A percentile compares a stretch with the other conserved stretches of the same genome.
Evolutionary conservation across 768 basidiomycete species (phyloP).

Genomic region (Xerocomus brunneocitrinus): DNA sequence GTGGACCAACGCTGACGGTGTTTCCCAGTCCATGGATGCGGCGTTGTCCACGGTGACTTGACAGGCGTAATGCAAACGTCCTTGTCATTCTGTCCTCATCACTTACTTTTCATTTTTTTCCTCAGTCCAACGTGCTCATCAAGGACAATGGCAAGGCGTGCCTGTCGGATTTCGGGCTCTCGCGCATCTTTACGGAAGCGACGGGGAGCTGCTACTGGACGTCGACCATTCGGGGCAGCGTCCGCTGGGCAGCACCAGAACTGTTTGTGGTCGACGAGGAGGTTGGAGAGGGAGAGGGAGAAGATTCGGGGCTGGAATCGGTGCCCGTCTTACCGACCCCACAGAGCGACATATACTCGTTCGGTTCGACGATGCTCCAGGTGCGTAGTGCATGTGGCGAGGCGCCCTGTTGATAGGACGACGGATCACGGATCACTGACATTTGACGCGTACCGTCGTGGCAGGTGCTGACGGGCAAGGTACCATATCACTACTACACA

Average conservation of each 20-base stretch:
- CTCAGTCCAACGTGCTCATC: slow-evolving; percentile 35
- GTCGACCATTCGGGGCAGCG: slow-evolving; percentile 38
- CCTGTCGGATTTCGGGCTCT: slow-evolving; percentile 37
- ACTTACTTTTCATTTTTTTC: not conserved
- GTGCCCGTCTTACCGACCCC: slow-evolving; percentile 2
- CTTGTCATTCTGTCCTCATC: not conserved
- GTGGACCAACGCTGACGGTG: not conserved
- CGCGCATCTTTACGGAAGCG: slow-evolving; percentile 25
- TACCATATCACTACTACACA: slow-evolving; percentile 23
- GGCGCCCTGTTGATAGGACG: not conserved
- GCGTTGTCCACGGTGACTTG: slow-evolving; percentile 43
- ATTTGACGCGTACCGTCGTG: not conserved
- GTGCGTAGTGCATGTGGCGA: slow-evolving; percentile 7
- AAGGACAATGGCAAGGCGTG: slow-evolving; percentile 27
- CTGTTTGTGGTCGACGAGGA: slow-evolving; percentile 33
- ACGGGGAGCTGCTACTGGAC: slow-evolving; percentile 22
- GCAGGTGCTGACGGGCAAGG: slow-evolving; percentile 26
- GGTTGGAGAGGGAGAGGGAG: not conserved
- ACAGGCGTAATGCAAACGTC: slow-evolving; percentile 33
- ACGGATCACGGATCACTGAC: not conserved
- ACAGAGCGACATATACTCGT: slow-evolving; percentile 42
- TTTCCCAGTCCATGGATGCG: slow-evolving; percentile 14
- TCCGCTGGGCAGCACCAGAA: slow-evolving; percentile 45
- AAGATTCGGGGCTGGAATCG: slow-evolving; percentile 14
- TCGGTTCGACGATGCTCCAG: slow-evolving; percentile 32